These are phyloP conservation scores for Melanopsichium pennsylvanicum DNA, from an alignment of 1,284 basidiomycete species.

Conservation along the genomic window DNA sequence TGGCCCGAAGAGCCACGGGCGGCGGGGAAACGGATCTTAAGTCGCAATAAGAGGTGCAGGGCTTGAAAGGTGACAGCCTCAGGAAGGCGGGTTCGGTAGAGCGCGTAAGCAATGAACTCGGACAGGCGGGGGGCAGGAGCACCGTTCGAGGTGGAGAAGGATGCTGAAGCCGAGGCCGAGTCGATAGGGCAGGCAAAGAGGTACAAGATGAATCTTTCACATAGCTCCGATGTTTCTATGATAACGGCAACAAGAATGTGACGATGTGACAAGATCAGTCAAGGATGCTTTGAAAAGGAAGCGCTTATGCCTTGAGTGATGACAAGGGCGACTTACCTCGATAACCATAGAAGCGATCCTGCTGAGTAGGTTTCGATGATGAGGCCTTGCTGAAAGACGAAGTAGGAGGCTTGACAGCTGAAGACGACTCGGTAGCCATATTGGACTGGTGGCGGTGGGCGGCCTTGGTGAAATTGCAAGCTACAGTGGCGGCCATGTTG, in stretches of 20 bases:
- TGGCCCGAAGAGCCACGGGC: conserved; percentile 65
- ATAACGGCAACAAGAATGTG: background rate
- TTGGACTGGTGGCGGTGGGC: conserved; percentile 28
- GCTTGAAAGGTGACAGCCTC: conserved; percentile 63
- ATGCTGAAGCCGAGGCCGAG: conserved; percentile 55
- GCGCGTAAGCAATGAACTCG: conserved; percentile 65
- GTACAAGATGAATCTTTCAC: conserved; percentile 58
- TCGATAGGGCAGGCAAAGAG: conserved; percentile 61
- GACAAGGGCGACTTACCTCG: conserved; percentile 23
- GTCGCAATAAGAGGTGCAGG: conserved; percentile 59
- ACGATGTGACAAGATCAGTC: background rate
- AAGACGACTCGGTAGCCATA: conserved; percentile 15
- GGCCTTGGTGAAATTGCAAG: conserved; percentile 22
- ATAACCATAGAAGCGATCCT: conserved; percentile 61
- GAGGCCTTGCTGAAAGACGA: conserved; percentile 22
- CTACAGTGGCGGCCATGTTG: conserved; percentile 42
- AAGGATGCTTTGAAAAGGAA: background rate
- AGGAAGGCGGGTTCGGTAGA: conserved; percentile 64
- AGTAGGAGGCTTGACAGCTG: conserved; percentile 3
- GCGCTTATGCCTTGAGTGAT: too few species aligned
- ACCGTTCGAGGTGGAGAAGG: conserved; percentile 22
- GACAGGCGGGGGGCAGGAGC: conserved; percentile 57
- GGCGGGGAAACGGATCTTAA: conserved; percentile 64
- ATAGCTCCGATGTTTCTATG: conserved; percentile 54
- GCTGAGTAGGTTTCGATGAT: conserved; percentile 25